These are phyloP conservation scores for Vaccinium vitisidaea DNA, from an alignment of 148 eudicot genomes.

Conservation along the genomic window DNA sequence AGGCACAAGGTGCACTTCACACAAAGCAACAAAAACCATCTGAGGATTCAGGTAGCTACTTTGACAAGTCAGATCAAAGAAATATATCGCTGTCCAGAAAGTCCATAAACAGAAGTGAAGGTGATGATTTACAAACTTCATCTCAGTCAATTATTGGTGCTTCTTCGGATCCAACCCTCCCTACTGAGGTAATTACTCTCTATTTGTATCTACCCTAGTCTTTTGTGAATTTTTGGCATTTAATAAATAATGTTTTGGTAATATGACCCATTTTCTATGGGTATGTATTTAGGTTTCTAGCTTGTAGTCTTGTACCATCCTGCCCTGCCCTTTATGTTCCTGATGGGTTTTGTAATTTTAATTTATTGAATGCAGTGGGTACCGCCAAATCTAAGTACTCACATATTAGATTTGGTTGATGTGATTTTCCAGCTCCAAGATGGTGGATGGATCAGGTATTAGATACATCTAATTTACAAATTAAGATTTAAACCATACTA, in stretches of 20 bases:
- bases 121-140: slow-evolving; percentile 29
- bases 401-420: slow-evolving; percentile 90
- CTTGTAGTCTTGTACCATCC: slow-evolving; percentile 18
- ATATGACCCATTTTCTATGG: neutral
- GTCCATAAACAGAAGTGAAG: slow-evolving; percentile 29
- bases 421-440: slow-evolving; percentile 95
- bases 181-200: slow-evolving; percentile 58
- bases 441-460: slow-evolving; percentile 98
- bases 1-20: slow-evolving; percentile 28
- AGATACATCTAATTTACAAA: neutral
- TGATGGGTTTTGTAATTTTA: slow-evolving; percentile 5
- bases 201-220: neutral
- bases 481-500: neutral
- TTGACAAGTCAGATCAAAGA: slow-evolving; percentile 29
- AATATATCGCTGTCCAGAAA: slow-evolving; percentile 21
- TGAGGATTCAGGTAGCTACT: slow-evolving; percentile 40
- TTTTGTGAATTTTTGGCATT: neutral
- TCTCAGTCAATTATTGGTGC: slow-evolving; percentile 39
- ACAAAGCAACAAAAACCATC: slow-evolving; percentile 32
- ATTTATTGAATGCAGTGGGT: slow-evolving; percentile 70
- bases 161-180: slow-evolving; percentile 58
- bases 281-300: neutral
- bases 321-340: slow-evolving; percentile 4
- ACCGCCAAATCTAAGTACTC: slow-evolving; percentile 80
- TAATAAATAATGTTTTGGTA: neutral